These are phyloP conservation scores for Fusarium mexicanum DNA, from an alignment of 2,329 filamentous ascomycete genomes.

Conservation along the genomic window DNA sequence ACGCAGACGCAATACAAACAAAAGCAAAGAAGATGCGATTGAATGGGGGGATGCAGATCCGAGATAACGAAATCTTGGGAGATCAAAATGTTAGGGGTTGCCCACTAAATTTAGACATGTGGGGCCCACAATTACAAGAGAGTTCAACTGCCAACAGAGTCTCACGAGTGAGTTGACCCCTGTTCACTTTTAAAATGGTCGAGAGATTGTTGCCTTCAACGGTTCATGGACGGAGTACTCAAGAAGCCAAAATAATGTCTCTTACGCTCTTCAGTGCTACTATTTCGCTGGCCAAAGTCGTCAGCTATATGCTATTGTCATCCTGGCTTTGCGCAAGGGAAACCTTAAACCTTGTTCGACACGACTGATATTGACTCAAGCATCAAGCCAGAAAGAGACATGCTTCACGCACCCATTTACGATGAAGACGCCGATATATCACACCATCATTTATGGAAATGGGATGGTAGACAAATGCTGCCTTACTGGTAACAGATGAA, in stretches of 20 bases:
- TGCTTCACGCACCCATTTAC: neutral
- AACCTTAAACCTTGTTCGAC: neutral
- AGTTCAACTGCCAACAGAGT: neutral
- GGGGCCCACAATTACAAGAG: neutral
- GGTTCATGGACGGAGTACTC: no score
- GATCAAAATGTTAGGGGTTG: constrained; percentile 26
- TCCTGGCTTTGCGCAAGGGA: neutral
- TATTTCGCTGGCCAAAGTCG: no score
- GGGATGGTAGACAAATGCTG: neutral
- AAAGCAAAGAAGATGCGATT: constrained; percentile 7
- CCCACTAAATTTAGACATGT: constrained; percentile 2
- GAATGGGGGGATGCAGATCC: constrained; percentile 5
- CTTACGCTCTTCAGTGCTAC: neutral
- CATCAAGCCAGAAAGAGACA: neutral
- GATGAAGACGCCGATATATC: neutral
- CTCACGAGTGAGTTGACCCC: neutral
- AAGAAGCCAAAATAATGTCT: neutral
- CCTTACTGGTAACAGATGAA: neutral
- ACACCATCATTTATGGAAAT: neutral
- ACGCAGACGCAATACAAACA: neutral
- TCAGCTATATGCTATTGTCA: neutral
- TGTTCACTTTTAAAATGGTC: neutral
- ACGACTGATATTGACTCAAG: neutral
- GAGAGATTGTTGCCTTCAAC: neutral
- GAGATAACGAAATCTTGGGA: constrained; percentile 30